These are phyloP conservation scores for Hyphopichia wangnamkhiaoensis DNA, from an alignment of 1,139 yeast genomes.

Conservation along the genomic window DNA sequence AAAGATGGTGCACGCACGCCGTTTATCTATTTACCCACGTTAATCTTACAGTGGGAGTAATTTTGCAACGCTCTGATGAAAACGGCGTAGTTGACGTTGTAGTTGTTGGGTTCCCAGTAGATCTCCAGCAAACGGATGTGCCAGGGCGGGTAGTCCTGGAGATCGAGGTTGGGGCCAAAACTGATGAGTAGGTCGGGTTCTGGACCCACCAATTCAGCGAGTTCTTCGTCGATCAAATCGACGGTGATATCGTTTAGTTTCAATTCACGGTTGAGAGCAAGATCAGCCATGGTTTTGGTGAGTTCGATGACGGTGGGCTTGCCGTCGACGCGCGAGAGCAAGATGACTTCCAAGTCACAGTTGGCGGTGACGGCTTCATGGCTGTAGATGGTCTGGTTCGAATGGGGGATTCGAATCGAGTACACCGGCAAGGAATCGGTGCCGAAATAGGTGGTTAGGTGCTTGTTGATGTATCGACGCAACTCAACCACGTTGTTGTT, in stretches of 20 bases:
- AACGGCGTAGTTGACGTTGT: slow-evolving; percentile 77
- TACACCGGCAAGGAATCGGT: slow-evolving; percentile 64
- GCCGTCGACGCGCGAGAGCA: slow-evolving; percentile 81
- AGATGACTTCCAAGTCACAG: slow-evolving; percentile 60
- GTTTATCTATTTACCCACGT: slow-evolving; percentile 81
- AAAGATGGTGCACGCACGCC: no score
- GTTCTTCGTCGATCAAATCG: slow-evolving; percentile 72
- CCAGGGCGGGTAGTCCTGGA: slow-evolving; percentile 98
- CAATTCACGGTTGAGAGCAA: slow-evolving; percentile 64
- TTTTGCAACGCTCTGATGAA: slow-evolving; percentile 81
- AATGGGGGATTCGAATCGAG: slow-evolving; percentile 61
- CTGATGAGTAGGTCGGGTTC: slow-evolving; percentile 89
- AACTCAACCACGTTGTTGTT: slow-evolving; percentile 57
- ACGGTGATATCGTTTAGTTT: slow-evolving; percentile 69
- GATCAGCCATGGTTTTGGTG: slow-evolving; percentile 81
- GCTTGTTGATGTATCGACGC: slow-evolving; percentile 58
- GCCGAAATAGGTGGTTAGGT: slow-evolving; percentile 75
- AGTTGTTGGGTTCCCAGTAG: slow-evolving; percentile 87
- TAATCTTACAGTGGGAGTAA: slow-evolving; percentile 78
- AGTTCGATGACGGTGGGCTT: slow-evolving; percentile 86
- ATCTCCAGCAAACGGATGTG: slow-evolving; percentile 88
- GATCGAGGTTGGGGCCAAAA: slow-evolving; percentile 82
- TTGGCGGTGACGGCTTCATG: slow-evolving; percentile 25
- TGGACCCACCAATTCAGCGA: slow-evolving; percentile 72
- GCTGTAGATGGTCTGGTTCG: slow-evolving; percentile 50